Evolutionary conservation across 495 filamentous ascomycete species (phyloP).

Genomic region (Xylaria longipes): DNA sequence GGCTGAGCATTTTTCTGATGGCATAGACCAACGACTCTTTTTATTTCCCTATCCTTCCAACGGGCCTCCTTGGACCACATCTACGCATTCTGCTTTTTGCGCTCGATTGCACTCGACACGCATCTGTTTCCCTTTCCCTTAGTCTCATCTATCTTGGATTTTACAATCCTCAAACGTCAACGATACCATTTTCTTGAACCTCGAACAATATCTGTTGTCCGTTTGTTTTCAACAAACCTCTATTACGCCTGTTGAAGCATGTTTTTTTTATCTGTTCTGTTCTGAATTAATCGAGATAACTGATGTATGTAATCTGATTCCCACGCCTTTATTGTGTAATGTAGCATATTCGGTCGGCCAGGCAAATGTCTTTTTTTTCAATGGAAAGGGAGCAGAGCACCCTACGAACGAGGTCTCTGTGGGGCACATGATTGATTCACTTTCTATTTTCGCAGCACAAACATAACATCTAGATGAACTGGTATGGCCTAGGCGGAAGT

Average conservation of each 20-base stretch:
- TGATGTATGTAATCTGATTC: constrained; percentile 7
- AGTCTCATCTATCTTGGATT: background rate
- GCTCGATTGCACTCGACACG: constrained; percentile 4
- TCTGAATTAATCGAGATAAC: constrained; percentile 12
- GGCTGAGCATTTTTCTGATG: constrained; percentile 21
- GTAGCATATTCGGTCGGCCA: constrained; percentile 19
- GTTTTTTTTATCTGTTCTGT: background rate
- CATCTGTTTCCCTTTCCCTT: constrained; percentile 1
- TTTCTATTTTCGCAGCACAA: constrained; percentile 4
- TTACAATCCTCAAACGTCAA: constrained; percentile 1
- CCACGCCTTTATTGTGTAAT: constrained; percentile 28
- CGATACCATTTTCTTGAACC: constrained; percentile 13
- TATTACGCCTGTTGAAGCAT: background rate
- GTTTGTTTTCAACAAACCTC: background rate
- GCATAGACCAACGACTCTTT: constrained; percentile 25
- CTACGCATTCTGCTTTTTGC: background rate
- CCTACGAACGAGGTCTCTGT: background rate
- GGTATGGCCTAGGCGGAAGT: background rate
- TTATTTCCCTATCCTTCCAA: background rate
- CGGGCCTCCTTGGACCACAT: background rate
- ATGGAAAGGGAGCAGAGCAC: constrained; percentile 16
- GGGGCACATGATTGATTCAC: background rate
- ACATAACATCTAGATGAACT: constrained; percentile 7
- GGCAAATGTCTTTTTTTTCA: background rate
- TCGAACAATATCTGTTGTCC: background rate